Base-by-base conservation (phyloP, 2,329 filamentous ascomycete species). In the Penicillium psychrosexuale region DNA sequence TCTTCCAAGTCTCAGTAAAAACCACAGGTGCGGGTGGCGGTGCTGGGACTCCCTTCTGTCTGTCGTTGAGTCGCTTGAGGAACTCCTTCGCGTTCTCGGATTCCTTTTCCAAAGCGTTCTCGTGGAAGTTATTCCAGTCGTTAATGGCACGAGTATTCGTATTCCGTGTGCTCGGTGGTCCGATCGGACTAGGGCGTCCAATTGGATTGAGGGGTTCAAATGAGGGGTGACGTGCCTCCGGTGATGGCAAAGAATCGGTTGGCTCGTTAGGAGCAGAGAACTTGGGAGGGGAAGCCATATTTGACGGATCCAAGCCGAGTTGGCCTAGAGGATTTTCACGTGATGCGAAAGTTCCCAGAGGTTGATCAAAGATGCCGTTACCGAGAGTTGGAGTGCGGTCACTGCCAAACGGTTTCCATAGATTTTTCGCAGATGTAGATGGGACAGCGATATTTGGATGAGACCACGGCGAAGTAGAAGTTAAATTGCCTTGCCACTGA, bases 311-410 rank as follows among this genome's bases (percentile, higher is more conserved):
- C 13, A 77, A 66, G 44, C 69, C 68, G 33, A 77, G 69, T 55
- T 71, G 68, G 48, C 75, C 74, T n/a, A 77, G 69, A 55, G 68
- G 60, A 28, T 75, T 59, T 55, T 78, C 72, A 42, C 77, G 75
- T 38, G 76, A 67, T 43, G 80, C 73, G 51, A 80, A 80, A 33
- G 37, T 31, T 3, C 75, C 75, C 51, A 82, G 78, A 54, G 70
- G 72, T 55, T 77, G 78, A 59, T 84, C 82, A 61, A 87, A 87
- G 2, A 83, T 84, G 30, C 84, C 84, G 69, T 86, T 87, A 15
- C 84, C 84, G 38, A 87, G 77, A 27, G 81, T 80, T 61, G 86
- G 77, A 27, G 81, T 80, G 62, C 81, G 79, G 58, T 83, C 80
- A 62, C 77, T 77, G 50, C 74, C 78, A 36, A 81, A 74, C 36